Percentiles rank a stretch among this genome's conserved stretches.
Conservation (phyloP, 78 protist species). For the Protostelium mycophagum region DNA sequence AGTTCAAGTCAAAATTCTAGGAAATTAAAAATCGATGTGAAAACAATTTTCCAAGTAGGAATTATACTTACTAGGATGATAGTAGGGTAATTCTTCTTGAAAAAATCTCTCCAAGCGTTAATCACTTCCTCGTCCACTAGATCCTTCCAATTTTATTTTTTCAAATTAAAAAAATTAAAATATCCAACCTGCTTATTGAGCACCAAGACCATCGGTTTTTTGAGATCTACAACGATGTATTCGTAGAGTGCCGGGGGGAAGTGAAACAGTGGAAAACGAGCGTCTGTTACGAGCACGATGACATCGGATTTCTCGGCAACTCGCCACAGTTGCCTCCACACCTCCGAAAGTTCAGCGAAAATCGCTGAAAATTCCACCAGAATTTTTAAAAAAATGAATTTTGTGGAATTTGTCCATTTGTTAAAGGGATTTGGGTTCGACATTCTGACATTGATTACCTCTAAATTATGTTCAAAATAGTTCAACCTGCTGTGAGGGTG, state of each 20-base stretch:
- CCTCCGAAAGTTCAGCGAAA: constrained; percentile 7
- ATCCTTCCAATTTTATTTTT: too few relatives aligned
- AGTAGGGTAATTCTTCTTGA: constrained; percentile 14
- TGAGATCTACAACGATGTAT: constrained; percentile 27
- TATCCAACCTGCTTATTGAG: constrained; percentile 65
- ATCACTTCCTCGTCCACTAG: constrained; percentile 44
- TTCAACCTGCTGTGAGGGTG: constrained; percentile 33
- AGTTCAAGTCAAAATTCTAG: neutral
- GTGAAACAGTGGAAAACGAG: constrained; percentile 81
- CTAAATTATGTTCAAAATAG: constrained; percentile 85
- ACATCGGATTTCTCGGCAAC: constrained; percentile 72
- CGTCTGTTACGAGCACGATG: constrained; percentile 70
- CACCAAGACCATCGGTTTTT: constrained; percentile 73
- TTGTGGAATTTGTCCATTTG: constrained; percentile 1
- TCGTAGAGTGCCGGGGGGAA: constrained; percentile 65
- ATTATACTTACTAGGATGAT: constrained; percentile 17
- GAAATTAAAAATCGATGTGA: too few relatives aligned
- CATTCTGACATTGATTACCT: constrained; percentile 16
- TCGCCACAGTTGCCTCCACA: constrained; percentile 90
- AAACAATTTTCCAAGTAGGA: too few relatives aligned
- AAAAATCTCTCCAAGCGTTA: constrained; percentile 58
- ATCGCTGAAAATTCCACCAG: neutral
- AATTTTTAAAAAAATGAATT: neutral
- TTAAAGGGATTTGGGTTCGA: neutral
- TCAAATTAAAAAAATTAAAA: too few relatives aligned